Percentiles rank a stretch among this genome's conserved stretches.
Evolutionary conservation across 768 basidiomycete genomes (phyloP).

Genomic region (Leccinum subtestaceum): DNA sequence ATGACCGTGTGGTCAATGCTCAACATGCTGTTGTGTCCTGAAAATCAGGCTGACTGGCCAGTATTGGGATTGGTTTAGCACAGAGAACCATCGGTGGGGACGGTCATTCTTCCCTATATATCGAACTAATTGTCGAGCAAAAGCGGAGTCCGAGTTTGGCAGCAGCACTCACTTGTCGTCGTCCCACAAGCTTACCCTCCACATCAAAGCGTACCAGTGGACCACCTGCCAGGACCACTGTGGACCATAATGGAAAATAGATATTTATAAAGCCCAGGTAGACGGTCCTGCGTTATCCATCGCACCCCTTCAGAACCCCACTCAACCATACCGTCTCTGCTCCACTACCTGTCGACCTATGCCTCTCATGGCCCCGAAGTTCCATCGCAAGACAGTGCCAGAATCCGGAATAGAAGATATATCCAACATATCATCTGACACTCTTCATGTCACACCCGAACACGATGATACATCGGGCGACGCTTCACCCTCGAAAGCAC

Average conservation of each 20-base stretch:
- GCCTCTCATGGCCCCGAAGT: background rate
- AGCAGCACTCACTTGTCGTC: background rate
- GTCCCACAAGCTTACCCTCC: background rate
- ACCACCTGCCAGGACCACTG: background rate
- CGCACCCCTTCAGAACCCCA: background rate
- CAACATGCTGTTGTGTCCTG: background rate
- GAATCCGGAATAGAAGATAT: conserved; percentile 2
- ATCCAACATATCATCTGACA: background rate
- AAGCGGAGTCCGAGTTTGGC: background rate
- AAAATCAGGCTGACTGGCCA: background rate
- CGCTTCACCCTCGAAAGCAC: background rate
- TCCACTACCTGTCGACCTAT: background rate
- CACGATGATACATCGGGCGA: background rate
- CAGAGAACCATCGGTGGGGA: background rate
- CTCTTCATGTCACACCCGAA: background rate
- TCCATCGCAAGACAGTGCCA: background rate
- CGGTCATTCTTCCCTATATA: background rate
- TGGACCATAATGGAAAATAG: conserved; percentile 8
- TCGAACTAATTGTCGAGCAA: background rate
- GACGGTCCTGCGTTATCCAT: too few relatives aligned
- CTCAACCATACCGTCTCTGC: background rate
- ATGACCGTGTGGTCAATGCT: background rate
- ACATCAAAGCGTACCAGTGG: background rate
- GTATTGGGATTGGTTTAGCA: background rate
- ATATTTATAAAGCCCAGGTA: conserved; percentile 2